Conservation (phyloP, 2,329 filamentous ascomycete genomes). For the Pezicula neosporulosa region DNA sequence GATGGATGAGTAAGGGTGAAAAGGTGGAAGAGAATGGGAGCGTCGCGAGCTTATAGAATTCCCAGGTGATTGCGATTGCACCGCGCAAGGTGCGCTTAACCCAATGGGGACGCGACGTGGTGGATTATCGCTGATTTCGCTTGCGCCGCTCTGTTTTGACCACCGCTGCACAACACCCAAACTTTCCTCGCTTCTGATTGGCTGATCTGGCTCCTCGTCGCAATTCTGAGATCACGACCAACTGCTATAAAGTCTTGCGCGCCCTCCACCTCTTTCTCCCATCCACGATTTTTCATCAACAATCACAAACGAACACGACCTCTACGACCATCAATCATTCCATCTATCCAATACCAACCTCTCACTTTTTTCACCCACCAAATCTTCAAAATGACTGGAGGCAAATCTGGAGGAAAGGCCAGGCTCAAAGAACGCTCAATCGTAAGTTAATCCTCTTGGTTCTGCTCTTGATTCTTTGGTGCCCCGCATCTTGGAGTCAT, state of each 20-base stretch:
- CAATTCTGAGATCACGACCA: neutral
- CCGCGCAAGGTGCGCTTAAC: too few relatives aligned
- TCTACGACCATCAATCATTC: conserved; percentile 18
- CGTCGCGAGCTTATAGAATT: too few relatives aligned
- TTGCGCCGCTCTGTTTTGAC: too few relatives aligned
- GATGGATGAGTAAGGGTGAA: too few relatives aligned
- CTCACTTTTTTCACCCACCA: conserved; percentile 32
- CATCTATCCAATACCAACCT: conserved; percentile 24
- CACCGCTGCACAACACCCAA: too few relatives aligned
- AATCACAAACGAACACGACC: conserved; percentile 13
- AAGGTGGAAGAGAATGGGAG: too few relatives aligned
- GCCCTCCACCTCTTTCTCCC: conserved; percentile 5
- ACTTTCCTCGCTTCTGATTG: too few relatives aligned
- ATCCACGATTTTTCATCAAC: conserved; percentile 18
- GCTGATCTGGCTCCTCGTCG: too few relatives aligned
- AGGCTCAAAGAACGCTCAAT: conserved; percentile 99
- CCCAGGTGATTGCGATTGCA: too few relatives aligned
- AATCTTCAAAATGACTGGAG: conserved; percentile 95
- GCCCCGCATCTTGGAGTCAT: conserved; percentile 1
- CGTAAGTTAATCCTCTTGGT: conserved; percentile 60
- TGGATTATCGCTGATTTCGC: too few relatives aligned
- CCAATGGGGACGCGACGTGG: too few relatives aligned
- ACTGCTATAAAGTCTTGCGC: conserved; percentile 6
- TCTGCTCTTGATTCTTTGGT: conserved; percentile 6
- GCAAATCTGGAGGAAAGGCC: conserved; percentile 99